Percentiles rank a stretch among this genome's conserved stretches.
Evolutionary conservation across 148 eudicot species (phyloP).

Genomic region (Polygonum maritimum): DNA sequence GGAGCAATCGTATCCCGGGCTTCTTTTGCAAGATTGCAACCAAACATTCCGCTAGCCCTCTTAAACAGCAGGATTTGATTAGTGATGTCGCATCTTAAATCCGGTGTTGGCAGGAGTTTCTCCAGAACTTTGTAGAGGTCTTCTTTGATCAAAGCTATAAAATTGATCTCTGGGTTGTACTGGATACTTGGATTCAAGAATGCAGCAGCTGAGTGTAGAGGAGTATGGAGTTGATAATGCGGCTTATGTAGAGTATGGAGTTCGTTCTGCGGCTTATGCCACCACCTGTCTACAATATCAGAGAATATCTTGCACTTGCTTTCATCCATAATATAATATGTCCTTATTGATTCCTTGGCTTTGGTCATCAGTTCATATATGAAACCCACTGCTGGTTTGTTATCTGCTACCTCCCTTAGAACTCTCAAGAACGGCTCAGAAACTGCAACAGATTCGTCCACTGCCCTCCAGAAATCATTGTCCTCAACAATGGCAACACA

Average conservation of each 20-base stretch:
- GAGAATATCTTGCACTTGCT: conserved; percentile 72
- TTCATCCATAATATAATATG: conserved; percentile 97
- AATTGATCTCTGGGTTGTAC: conserved; percentile 85
- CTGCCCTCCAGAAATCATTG: conserved; percentile 76
- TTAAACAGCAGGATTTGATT: conserved; percentile 70
- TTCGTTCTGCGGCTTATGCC: conserved; percentile 77
- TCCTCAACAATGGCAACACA: conserved; percentile 67
- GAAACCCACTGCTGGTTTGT: conserved; percentile 70
- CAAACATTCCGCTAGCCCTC: conserved; percentile 83
- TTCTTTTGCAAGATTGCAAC: conserved; percentile 94
- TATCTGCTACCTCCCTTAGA: conserved; percentile 77
- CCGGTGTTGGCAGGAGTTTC: conserved; percentile 84
- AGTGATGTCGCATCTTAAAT: conserved; percentile 71
- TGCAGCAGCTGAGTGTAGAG: conserved; percentile 87
- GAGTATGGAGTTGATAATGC: conserved; percentile 81
- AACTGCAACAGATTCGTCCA: conserved; percentile 81
- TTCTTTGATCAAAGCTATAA: conserved; percentile 69
- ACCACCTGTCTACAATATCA: conserved; percentile 79
- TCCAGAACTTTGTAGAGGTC: conserved; percentile 78
- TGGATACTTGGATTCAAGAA: conserved; percentile 91
- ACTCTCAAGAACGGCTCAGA: conserved; percentile 91
- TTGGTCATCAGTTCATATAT: conserved; percentile 87
- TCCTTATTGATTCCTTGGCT: conserved; percentile 86
- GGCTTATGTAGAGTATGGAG: conserved; percentile 78
- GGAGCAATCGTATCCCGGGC: conserved; percentile 82